Conservation (phyloP, 208 protist species). For the Leishmania lainsoni region DNA sequence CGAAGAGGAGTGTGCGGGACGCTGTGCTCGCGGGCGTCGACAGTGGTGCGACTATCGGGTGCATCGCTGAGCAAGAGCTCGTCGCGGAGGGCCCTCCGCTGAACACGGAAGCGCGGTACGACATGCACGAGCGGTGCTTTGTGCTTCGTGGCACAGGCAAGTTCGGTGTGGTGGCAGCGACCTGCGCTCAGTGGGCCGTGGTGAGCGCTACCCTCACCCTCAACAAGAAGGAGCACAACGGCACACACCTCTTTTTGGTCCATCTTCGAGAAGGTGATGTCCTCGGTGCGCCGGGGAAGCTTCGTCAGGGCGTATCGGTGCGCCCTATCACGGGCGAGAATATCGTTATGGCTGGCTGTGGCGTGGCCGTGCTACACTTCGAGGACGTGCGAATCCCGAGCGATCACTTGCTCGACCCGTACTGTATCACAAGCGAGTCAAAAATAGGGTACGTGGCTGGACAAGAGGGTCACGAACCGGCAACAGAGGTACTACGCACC, state of each 20-base stretch:
- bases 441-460: conserved; percentile 47
- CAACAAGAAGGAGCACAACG: conserved; percentile 81
- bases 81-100: conserved; percentile 73
- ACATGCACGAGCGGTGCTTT: conserved; percentile 77
- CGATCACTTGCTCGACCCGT: conserved; percentile 65
- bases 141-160: conserved; percentile 81
- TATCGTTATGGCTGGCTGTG: conserved; percentile 46
- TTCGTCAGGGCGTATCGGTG: conserved; percentile 50
- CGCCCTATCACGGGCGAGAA: conserved; percentile 57
- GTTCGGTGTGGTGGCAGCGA: conserved; percentile 78
- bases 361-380: conserved; percentile 78
- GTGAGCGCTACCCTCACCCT: conserved; percentile 80
- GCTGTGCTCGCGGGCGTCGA: conserved; percentile 66
- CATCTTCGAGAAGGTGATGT: conserved; percentile 52
- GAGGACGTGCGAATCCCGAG: conserved; percentile 65
- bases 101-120: conserved; percentile 86
- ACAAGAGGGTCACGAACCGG: conserved; percentile 35
- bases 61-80: conserved; percentile 76
- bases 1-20: conserved; percentile 41
- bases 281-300: conserved; percentile 23
- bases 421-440: conserved; percentile 51
- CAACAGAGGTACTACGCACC: conserved; percentile 56
- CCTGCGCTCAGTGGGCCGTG: conserved; percentile 78
- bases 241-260: conserved; percentile 76
- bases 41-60: conserved; percentile 57